These are phyloP conservation scores for Macrolepiota fuliginosa DNA, from an alignment of 768 basidiomycete genomes.

Conservation along the genomic window DNA sequence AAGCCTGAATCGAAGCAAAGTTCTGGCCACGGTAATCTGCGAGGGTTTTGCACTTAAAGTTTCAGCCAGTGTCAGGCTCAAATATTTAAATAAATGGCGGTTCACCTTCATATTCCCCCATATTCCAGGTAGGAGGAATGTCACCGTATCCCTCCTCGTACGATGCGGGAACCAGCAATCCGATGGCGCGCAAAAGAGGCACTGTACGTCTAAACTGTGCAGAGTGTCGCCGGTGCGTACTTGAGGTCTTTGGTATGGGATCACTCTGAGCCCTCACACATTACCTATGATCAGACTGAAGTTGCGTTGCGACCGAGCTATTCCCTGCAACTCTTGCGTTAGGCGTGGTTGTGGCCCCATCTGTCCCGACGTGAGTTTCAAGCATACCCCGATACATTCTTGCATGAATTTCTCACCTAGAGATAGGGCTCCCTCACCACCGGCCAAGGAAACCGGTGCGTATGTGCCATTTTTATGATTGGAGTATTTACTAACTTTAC, in stretches of 20 bases:
- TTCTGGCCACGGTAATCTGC: too few relatives aligned
- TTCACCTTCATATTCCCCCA: too few relatives aligned
- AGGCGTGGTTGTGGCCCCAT: constrained; percentile 80
- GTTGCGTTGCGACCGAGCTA: too few relatives aligned
- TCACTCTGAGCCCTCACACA: too few relatives aligned
- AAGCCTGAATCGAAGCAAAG: too few relatives aligned
- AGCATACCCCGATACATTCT: constrained; percentile 8
- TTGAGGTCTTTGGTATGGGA: constrained; percentile 9
- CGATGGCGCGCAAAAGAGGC: constrained; percentile 62
- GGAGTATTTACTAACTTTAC: not conserved
- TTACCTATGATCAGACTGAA: constrained; percentile 36
- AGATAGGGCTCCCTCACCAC: constrained; percentile 55
- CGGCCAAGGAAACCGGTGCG: constrained; percentile 75
- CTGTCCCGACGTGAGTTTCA: constrained; percentile 66
- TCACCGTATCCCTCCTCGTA: too few relatives aligned
- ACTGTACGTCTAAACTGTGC: constrained; percentile 77
- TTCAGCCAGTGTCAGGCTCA: too few relatives aligned
- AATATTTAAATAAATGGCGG: too few relatives aligned
- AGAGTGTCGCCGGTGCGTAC: constrained; percentile 65
- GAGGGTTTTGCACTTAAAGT: too few relatives aligned
- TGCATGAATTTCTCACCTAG: constrained; percentile 20
- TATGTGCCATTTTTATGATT: constrained; percentile 3
- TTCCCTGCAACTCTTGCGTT: constrained; percentile 78
- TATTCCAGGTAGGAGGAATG: too few relatives aligned
- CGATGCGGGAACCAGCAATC: not conserved